Base-by-base conservation (phyloP, 2,329 filamentous ascomycete genomes). In the Didymella pomorum region DNA sequence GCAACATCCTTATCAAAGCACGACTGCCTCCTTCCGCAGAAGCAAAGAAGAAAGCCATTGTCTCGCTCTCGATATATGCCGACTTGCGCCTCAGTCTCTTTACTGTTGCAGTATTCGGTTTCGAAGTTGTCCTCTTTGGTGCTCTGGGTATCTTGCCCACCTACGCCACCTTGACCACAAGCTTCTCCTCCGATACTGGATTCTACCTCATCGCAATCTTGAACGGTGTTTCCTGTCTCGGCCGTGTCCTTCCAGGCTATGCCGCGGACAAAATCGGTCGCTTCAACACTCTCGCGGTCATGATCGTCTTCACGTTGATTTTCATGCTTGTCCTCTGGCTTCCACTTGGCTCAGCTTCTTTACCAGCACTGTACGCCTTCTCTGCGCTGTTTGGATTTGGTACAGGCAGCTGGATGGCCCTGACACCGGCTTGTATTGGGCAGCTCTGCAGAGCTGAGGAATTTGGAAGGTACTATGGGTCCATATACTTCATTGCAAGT, bases 401-500 rank as follows among this genome's bases (percentile, higher is more conserved):
- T 52, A 81, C 79, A 0, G 80, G 81, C 1, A 76, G 78, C 8
- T 77, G 80, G 64, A 80, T 82, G 63, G 71, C 74, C 2, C 62
- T 82, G 14, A 78, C 75, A 0, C 79, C 81, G 8, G 79, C 80
- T 20, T 83, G 80, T 51, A 71, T 83, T 3, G 79, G 79, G 2
- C 80, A 83, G 62, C 71, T 83, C 7, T 83, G 81, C 57, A 70
- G 78, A 29, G 78, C 76, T 8, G 68, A 81, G 37, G 79, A 83
- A 37, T 81, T 81, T 64, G 81, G 81, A 10, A 78, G 80, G 18
- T 78, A 84, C 11, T 80, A 86, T 65, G 84, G 84, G 0, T 83
- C 84, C 1, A 69, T 76, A 67, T 77, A 76, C 51, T 76, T 76
- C 56, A 64, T 77, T 8, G 73, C 73, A 4, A 72, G 69, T 55